A percentile compares a stretch with the other conserved stretches of the same genome.
Conservation (phyloP, 768 basidiomycete species). For the Lepiota venenata region DNA sequence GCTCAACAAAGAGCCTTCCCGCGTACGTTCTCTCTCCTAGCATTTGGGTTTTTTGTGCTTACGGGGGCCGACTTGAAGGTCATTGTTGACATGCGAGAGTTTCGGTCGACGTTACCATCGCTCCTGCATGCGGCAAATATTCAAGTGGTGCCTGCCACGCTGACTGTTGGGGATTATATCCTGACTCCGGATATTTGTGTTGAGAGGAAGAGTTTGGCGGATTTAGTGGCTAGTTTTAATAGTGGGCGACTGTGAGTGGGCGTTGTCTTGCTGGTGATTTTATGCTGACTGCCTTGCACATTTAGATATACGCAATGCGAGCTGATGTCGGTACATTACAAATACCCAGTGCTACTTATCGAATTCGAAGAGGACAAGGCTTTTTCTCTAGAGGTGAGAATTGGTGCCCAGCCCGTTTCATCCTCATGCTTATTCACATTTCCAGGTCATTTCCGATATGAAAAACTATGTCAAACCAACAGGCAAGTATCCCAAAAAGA, state of each 20-base stretch:
- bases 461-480: constrained; percentile 65
- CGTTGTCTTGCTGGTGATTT: constrained; percentile 12
- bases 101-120: constrained; percentile 88
- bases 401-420: neutral
- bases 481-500: constrained; percentile 54
- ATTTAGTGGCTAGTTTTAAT: constrained; percentile 90
- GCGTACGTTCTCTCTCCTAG: constrained; percentile 31
- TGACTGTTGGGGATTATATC: constrained; percentile 96
- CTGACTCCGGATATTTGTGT: constrained; percentile 94
- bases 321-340: constrained; percentile 94
- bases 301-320: constrained; percentile 95
- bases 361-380: constrained; percentile 98
- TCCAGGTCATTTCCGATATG: constrained; percentile 57
- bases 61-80: constrained; percentile 48
- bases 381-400: constrained; percentile 79
- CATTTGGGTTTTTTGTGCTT: neutral
- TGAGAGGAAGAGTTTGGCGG: constrained; percentile 92
- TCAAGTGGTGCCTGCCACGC: constrained; percentile 83
- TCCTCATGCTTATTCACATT: neutral
- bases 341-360: constrained; percentile 87
- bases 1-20: constrained; percentile 59
- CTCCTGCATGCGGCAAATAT: constrained; percentile 81
- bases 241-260: constrained; percentile 82
- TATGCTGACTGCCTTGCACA: neutral
- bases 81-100: constrained; percentile 96